These are phyloP conservation scores for Lophiotrema nucula DNA, from an alignment of 495 filamentous ascomycete species.

Conservation along the genomic window DNA sequence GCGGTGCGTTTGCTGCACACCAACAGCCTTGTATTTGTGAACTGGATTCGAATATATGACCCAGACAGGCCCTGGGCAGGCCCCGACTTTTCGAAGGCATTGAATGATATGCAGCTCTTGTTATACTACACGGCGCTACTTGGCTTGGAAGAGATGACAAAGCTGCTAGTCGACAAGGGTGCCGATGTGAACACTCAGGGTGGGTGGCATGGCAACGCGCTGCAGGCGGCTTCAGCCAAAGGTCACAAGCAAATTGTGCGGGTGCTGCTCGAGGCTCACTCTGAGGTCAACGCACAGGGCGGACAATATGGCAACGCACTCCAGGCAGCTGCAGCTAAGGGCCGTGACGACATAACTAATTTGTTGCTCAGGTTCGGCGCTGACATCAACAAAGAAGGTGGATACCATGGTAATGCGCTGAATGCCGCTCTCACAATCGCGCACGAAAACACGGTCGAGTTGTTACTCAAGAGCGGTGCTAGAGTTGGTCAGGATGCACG, in stretches of 20 bases:
- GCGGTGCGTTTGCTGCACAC: slow-evolving; percentile 4
- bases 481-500: no score
- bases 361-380: background rate
- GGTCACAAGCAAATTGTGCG: background rate
- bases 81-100: slow-evolving; percentile 5
- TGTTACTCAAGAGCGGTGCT: no score
- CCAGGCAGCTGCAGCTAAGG: slow-evolving; percentile 7
- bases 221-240: slow-evolving; percentile 15
- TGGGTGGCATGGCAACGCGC: slow-evolving; percentile 18
- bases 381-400: no score
- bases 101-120: slow-evolving; percentile 7
- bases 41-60: slow-evolving; percentile 26
- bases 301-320: slow-evolving; percentile 10
- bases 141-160: slow-evolving; percentile 10
- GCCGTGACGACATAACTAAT: background rate
- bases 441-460: no score
- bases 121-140: slow-evolving; percentile 33
- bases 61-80: slow-evolving; percentile 21
- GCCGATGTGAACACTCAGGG: slow-evolving; percentile 14
- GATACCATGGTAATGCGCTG: no score
- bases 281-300: slow-evolving; percentile 1
- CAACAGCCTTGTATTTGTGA: slow-evolving; percentile 4
- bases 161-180: slow-evolving; percentile 11
- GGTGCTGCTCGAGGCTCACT: background rate
- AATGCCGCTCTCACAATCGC: no score